Evolutionary conservation across 495 filamentous ascomycete species (phyloP).

Genomic region (Penicillium ucsense): DNA sequence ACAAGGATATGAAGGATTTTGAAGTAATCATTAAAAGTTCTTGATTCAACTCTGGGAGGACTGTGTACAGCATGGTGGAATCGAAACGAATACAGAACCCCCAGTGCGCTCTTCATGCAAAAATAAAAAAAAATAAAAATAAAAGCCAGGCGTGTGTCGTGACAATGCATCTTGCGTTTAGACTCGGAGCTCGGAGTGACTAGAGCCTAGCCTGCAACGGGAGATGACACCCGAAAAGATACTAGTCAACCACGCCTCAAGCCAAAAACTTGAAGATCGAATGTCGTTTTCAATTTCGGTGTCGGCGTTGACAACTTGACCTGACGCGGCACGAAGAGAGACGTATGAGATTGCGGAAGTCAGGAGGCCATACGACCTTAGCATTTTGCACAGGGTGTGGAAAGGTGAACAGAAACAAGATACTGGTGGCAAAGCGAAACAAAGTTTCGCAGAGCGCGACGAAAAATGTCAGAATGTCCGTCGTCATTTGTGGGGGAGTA

Average conservation of each 20-base stretch:
- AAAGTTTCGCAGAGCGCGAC: constrained; percentile 23
- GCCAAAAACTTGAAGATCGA: constrained; percentile 11
- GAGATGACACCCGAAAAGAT: not conserved
- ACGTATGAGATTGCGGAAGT: constrained; percentile 7
- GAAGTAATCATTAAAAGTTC: constrained; percentile 16
- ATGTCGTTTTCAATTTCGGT: constrained; percentile 18
- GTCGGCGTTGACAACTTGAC: constrained; percentile 10
- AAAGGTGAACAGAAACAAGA: constrained; percentile 20
- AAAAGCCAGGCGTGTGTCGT: not conserved
- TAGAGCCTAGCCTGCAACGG: not conserved
- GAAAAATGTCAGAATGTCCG: constrained; percentile 31
- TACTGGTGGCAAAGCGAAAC: constrained; percentile 11
- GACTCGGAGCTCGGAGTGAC: not conserved
- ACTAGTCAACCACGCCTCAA: constrained; percentile 14
- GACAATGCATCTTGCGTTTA: no score
- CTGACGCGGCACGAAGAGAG: constrained; percentile 6
- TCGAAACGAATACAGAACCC: constrained; percentile 17
- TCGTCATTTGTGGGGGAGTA: constrained; percentile 31
- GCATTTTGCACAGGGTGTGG: no score
- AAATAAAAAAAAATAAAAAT: constrained; percentile 12
- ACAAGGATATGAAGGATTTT: no score
- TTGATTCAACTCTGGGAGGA: constrained; percentile 13
- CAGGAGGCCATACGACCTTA: not conserved
- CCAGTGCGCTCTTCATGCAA: constrained; percentile 29
- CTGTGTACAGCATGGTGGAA: constrained; percentile 23